Conservation (phyloP, 2,329 filamentous ascomycete species). For the Arthrobotrys iridis region DNA sequence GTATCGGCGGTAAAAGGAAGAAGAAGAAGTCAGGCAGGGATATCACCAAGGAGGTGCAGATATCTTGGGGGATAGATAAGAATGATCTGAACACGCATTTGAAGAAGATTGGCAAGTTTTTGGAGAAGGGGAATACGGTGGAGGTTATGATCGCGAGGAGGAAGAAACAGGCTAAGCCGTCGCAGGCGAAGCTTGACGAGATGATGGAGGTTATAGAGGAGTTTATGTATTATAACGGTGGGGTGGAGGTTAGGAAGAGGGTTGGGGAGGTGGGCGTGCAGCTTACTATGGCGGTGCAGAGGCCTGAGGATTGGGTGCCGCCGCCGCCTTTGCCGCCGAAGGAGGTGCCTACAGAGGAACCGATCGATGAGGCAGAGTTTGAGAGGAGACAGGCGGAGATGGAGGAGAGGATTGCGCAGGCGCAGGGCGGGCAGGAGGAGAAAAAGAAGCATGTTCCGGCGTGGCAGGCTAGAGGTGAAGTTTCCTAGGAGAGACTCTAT, state of each 20-base stretch:
- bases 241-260: conserved; percentile 21
- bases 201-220: conserved; percentile 68
- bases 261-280: conserved; percentile 31
- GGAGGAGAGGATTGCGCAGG: neutral
- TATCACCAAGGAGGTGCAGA: conserved; percentile 76
- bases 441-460: conserved; percentile 31
- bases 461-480: conserved; percentile 36
- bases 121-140: conserved; percentile 78
- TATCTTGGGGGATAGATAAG: conserved; percentile 85
- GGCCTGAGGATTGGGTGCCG: conserved; percentile 47
- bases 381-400: conserved; percentile 5
- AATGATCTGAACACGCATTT: conserved; percentile 80
- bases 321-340: conserved; percentile 31
- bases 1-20: conserved; percentile 15
- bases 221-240: conserved; percentile 52
- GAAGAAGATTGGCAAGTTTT: conserved; percentile 73
- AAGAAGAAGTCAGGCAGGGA: conserved; percentile 22
- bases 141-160: conserved; percentile 77
- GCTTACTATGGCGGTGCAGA: conserved; percentile 39
- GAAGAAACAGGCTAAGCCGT: conserved; percentile 71
- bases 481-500: neutral
- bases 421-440: neutral
- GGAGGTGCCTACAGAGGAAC: neutral
- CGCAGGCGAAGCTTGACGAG: conserved; percentile 69
- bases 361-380: conserved; percentile 5